These are phyloP conservation scores for Cephalotrichum gorgonifer DNA, from an alignment of 2,329 filamentous ascomycete species.

Conservation along the genomic window DNA sequence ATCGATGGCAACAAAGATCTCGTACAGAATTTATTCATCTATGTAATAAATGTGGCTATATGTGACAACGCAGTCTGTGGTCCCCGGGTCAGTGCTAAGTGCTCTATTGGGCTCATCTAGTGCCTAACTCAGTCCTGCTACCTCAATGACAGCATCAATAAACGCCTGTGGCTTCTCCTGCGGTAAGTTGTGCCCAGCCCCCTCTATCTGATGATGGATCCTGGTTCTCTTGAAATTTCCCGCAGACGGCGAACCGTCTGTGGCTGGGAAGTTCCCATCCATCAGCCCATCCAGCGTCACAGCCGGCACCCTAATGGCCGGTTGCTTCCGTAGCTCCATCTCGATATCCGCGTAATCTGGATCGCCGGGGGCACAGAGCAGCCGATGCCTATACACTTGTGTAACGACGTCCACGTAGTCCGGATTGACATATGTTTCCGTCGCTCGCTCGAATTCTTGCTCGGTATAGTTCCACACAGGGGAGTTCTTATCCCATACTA, in stretches of 20 bases:
- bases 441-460: constrained; percentile 11
- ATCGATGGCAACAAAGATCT: no score
- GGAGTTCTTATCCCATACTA: constrained; percentile 14
- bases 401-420: constrained; percentile 7
- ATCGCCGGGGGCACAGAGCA: constrained; percentile 14
- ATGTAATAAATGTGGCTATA: no score
- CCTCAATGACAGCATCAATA: constrained; percentile 7
- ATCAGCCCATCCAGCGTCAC: constrained; percentile 7
- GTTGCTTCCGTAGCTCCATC: constrained; percentile 8
- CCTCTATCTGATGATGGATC: constrained; percentile 7
- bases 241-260: constrained; percentile 7
- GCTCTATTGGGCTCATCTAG: no score
- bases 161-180: constrained; percentile 9
- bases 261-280: constrained; percentile 7
- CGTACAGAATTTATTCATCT: no score
- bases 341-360: constrained; percentile 4
- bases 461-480: constrained; percentile 13
- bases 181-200: constrained; percentile 8
- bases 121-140: neutral
- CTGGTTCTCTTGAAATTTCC: constrained; percentile 7
- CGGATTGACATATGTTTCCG: constrained; percentile 9
- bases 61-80: no score
- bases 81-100: no score
- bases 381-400: constrained; percentile 5
- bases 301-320: constrained; percentile 6